phyloP scores from a whole-genome alignment of 345 rosid species.

The Brassica carinata region DNA sequence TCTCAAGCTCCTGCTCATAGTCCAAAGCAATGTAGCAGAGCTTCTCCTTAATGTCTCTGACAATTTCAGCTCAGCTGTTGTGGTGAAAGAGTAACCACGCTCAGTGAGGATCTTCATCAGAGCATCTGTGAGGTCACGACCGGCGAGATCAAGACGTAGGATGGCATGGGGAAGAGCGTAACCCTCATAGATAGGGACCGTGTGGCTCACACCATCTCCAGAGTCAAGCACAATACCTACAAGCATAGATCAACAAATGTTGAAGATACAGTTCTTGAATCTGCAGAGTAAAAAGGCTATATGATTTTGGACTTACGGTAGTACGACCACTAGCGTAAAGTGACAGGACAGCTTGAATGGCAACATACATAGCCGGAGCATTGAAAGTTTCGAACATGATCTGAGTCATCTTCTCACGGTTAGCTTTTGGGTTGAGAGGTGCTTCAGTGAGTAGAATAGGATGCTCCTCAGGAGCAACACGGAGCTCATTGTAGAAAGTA shows the following conservation, averaged over 20 bases:
- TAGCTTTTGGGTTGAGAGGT: conserved; percentile 88
- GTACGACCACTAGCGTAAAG: conserved; percentile 96
- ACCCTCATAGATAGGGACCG: conserved; percentile 83
- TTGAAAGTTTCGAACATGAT: conserved; percentile 91
- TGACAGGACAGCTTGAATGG: conserved; percentile 86
- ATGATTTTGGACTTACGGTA: conserved; percentile 48
- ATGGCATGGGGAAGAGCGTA: conserved; percentile 84
- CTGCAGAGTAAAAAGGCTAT: not conserved
- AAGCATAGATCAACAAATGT: not conserved
- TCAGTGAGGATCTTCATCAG: conserved; percentile 88
- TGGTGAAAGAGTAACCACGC: conserved; percentile 91
- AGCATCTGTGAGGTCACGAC: conserved; percentile 79
- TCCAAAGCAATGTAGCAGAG: conserved; percentile 82
- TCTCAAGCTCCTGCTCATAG: conserved; percentile 87
- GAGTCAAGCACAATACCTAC: conserved; percentile 91
- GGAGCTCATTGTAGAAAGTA: conserved; percentile 88
- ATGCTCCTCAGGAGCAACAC: conserved; percentile 91
- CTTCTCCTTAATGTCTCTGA: conserved; percentile 92
- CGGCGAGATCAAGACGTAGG: conserved; percentile 86
- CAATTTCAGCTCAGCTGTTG: conserved; percentile 90
- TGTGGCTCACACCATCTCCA: conserved; percentile 89
- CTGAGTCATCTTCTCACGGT: conserved; percentile 96
- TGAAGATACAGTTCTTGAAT: not conserved
- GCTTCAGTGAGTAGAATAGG: conserved; percentile 82
- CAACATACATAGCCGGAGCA: conserved; percentile 85